Conservation (phyloP, 495 filamentous ascomycete genomes). For the Clohesyomyces aquaticus region DNA sequence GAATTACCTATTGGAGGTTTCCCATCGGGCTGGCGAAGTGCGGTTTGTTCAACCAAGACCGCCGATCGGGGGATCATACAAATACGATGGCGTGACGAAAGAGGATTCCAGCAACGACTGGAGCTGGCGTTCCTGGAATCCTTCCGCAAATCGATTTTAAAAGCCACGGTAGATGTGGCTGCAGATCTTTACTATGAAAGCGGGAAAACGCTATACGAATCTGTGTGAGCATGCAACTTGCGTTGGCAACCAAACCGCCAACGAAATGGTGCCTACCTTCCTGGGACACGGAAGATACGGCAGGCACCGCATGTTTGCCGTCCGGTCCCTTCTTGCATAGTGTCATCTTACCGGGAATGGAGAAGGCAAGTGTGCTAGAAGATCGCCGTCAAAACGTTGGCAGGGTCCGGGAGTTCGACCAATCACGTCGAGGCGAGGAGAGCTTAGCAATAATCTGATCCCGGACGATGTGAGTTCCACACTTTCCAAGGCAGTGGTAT, state of each 20-base stretch:
- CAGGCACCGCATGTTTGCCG: conserved; percentile 9
- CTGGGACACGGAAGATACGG: conserved; percentile 18
- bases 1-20: too few relatives aligned
- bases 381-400: conserved; percentile 9
- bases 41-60: background rate
- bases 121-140: background rate
- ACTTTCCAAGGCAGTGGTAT: too few relatives aligned
- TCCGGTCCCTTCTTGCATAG: background rate
- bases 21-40: too few relatives aligned
- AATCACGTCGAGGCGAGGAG: background rate
- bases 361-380: conserved; percentile 3
- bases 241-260: conserved; percentile 7
- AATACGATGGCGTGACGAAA: background rate
- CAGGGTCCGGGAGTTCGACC: background rate
- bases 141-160: background rate
- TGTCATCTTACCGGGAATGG: conserved; percentile 19
- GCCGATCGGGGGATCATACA: background rate
- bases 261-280: conserved; percentile 1
- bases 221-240: background rate
- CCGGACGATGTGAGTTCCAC: conserved; percentile 5
- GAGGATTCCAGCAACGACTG: background rate
- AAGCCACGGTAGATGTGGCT: background rate
- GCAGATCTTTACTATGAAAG: background rate
- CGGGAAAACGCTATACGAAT: conserved; percentile 3
- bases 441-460: background rate